These are phyloP conservation scores for Aspergillus jensenii DNA, from an alignment of 2,329 filamentous ascomycete species.

Conservation along the genomic window DNA sequence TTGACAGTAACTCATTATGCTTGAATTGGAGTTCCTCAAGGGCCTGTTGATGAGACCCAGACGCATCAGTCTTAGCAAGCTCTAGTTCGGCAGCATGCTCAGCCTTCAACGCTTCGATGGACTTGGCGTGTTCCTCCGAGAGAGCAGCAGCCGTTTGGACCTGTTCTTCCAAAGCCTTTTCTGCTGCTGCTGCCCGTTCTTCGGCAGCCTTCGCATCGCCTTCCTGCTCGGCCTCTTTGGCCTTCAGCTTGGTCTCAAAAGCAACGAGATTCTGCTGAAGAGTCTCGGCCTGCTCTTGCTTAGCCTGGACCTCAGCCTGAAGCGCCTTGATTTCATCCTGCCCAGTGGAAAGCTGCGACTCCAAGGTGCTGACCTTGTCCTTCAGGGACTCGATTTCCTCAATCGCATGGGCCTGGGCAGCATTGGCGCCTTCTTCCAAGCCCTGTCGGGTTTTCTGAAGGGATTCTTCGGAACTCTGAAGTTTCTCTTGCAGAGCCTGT, in stretches of 20 bases:
- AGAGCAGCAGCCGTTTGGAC: constrained; percentile 25
- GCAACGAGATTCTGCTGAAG: constrained; percentile 39
- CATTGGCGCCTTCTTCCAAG: constrained; percentile 34
- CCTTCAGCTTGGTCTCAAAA: constrained; percentile 37
- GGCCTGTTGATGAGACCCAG: constrained; percentile 29
- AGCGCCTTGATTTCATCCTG: constrained; percentile 35
- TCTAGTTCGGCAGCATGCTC: constrained; percentile 37
- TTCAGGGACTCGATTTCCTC: constrained; percentile 38
- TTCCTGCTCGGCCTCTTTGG: constrained; percentile 38
- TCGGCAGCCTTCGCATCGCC: constrained; percentile 33
- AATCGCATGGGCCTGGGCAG: constrained; percentile 33
- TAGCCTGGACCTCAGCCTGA: constrained; percentile 34
- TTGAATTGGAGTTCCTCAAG: constrained; percentile 35
- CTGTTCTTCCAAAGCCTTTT: constrained; percentile 37
- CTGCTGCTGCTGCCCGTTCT: constrained; percentile 34
- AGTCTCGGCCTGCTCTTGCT: constrained; percentile 37
- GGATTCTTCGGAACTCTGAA: constrained; percentile 34
- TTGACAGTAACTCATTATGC: constrained; percentile 31
- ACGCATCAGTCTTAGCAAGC: constrained; percentile 28
- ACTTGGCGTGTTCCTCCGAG: constrained; percentile 35
- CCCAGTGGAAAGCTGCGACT: constrained; percentile 31
- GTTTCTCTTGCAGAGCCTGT: constrained; percentile 34
- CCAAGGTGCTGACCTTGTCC: constrained; percentile 34
- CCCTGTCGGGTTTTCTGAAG: constrained; percentile 33
- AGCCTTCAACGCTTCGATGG: constrained; percentile 34